Evolutionary conservation across 2,329 filamentous ascomycete species (phyloP).

Genomic region (Venturia carpophila): DNA sequence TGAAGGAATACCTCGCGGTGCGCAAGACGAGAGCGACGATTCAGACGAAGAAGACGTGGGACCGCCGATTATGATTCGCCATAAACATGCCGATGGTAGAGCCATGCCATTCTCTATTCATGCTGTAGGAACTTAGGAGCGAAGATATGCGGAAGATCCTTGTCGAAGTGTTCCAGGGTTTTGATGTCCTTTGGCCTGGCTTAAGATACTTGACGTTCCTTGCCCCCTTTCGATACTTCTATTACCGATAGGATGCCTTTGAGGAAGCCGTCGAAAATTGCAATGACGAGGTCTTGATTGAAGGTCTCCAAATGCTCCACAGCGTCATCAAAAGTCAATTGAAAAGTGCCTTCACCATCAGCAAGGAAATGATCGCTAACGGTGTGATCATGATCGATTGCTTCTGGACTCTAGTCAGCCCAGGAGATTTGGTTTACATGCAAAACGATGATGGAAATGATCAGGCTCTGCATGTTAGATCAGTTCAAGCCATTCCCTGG

Average conservation of each 20-base stretch:
- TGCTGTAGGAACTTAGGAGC: not conserved
- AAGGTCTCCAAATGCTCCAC: not conserved
- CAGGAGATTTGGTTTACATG: conserved; percentile 69
- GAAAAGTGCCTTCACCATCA: not conserved
- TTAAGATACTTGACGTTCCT: conserved; percentile 1
- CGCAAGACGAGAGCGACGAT: not conserved
- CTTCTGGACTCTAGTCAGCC: conserved; percentile 48
- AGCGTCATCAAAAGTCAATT: not conserved
- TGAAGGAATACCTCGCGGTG: not conserved
- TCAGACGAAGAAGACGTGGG: not conserved
- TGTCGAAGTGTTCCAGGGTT: not conserved
- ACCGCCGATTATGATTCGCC: not conserved
- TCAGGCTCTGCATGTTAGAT: conserved; percentile 60
- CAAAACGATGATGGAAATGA: conserved; percentile 66
- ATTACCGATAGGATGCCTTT: conserved; percentile 8
- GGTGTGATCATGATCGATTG: conserved; percentile 21
- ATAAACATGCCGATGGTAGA: not conserved
- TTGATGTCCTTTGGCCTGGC: not conserved
- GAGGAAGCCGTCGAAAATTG: conserved; percentile 1
- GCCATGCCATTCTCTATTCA: not conserved
- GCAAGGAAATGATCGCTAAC: conserved; percentile 28
- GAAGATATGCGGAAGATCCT: not conserved
- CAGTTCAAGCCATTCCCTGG: conserved; percentile 64
- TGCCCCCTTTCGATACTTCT: conserved; percentile 1
- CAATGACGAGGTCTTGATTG: not conserved